Conservation (phyloP, 495 filamentous ascomycete species). For the Articulospora tetracladia region DNA sequence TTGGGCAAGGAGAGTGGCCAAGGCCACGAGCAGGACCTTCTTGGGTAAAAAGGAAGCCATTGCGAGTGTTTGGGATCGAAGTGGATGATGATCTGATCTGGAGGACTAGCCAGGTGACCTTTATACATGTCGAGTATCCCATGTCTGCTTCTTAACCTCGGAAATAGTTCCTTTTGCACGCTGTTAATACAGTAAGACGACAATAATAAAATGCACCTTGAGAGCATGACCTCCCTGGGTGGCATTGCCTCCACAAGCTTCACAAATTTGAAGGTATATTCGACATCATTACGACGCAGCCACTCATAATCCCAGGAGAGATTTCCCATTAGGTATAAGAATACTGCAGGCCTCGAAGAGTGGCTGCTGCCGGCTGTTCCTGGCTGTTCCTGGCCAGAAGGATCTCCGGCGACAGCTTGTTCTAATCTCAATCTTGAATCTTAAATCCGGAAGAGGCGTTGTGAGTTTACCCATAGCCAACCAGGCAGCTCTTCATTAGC, state of each 20-base stretch:
- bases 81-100: not conserved
- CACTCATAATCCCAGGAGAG: no score
- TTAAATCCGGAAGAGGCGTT: no score
- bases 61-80: not conserved
- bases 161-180: no score
- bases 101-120: not conserved
- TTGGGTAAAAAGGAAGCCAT: not conserved
- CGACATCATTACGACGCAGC: no score
- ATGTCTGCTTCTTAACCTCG: no score
- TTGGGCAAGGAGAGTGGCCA: not conserved
- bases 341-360: not conserved
- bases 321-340: no score
- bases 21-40: not conserved
- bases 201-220: not conserved
- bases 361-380: not conserved
- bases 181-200: not conserved
- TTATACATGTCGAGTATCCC: not conserved
- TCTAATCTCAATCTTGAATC: not conserved
- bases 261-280: not conserved
- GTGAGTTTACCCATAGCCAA: no score
- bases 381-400: not conserved
- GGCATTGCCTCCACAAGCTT: no score
- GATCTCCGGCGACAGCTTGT: not conserved
- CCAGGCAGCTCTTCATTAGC: no score
- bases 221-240: not conserved